Percentiles rank a stretch among this genome's conserved stretches.
Conservation (phyloP, 345 rosid species). For the Lumnitzera racemosa region DNA sequence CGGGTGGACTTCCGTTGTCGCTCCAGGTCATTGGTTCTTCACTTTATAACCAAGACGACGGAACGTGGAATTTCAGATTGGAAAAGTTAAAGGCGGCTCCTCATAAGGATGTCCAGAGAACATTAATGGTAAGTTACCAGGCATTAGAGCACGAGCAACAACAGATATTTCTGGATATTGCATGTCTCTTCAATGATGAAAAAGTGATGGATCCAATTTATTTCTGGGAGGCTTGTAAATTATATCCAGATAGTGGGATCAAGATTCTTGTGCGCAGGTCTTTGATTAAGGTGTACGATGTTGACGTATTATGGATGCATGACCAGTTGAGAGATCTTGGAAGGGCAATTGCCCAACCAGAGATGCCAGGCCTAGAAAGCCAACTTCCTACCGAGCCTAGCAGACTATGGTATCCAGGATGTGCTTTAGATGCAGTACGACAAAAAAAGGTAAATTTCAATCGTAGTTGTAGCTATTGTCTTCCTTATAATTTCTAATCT, state of each 20-base stretch:
- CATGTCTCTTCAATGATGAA: not conserved
- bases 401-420: too few relatives aligned
- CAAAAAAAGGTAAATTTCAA: too few relatives aligned
- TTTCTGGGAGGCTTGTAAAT: not conserved
- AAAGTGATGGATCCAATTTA: not conserved
- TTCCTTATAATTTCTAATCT: too few relatives aligned
- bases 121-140: not conserved
- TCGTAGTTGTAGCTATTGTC: too few relatives aligned
- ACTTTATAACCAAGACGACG: not conserved
- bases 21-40: not conserved
- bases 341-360: too few relatives aligned
- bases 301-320: slow-evolving; percentile 1
- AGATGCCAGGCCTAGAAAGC: too few relatives aligned
- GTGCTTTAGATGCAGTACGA: too few relatives aligned
- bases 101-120: not conserved
- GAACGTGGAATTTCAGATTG: not conserved
- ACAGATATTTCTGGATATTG: not conserved
- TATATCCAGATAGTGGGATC: not conserved
- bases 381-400: too few relatives aligned
- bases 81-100: not conserved
- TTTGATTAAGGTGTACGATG: not conserved
- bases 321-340: too few relatives aligned
- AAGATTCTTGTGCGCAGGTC: not conserved
- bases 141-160: not conserved
- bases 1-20: too few relatives aligned